These are phyloP conservation scores for Eutrema heterophyllum DNA, from an alignment of 345 rosid species.

Conservation along the genomic window DNA sequence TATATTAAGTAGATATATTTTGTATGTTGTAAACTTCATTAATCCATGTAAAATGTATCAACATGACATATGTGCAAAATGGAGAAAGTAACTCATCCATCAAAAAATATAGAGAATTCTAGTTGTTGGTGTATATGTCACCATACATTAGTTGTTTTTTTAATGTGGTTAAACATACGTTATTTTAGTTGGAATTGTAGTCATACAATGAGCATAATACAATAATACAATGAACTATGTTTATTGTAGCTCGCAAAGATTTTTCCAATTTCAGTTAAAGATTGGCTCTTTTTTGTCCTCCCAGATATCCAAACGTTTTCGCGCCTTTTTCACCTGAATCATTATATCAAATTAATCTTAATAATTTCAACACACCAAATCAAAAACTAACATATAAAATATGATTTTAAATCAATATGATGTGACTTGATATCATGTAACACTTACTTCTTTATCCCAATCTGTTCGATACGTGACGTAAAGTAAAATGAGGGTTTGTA, in stretches of 20 bases:
- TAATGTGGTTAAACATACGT: neutral
- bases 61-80: too few species aligned
- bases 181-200: neutral
- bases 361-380: neutral
- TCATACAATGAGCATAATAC: neutral
- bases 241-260: neutral
- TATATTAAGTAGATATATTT: too few species aligned
- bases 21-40: too few species aligned
- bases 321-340: slow-evolving; percentile 63
- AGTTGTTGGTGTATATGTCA: neutral
- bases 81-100: too few species aligned
- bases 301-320: slow-evolving; percentile 57
- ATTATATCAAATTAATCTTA: neutral
- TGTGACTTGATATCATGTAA: neutral
- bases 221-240: neutral
- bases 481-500: slow-evolving; percentile 52
- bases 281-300: slow-evolving; percentile 44
- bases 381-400: neutral
- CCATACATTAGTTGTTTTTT: neutral
- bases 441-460: slow-evolving; percentile 50
- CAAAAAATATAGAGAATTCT: neutral
- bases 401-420: neutral
- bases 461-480: slow-evolving; percentile 47
- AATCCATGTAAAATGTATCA: too few species aligned
- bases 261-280: neutral